Evolutionary conservation across 192 early-diverging fungal genomes (phyloP), one percentile per base, ranked within the genome.

Genomic region (Rhizophagus clarus): DNA sequence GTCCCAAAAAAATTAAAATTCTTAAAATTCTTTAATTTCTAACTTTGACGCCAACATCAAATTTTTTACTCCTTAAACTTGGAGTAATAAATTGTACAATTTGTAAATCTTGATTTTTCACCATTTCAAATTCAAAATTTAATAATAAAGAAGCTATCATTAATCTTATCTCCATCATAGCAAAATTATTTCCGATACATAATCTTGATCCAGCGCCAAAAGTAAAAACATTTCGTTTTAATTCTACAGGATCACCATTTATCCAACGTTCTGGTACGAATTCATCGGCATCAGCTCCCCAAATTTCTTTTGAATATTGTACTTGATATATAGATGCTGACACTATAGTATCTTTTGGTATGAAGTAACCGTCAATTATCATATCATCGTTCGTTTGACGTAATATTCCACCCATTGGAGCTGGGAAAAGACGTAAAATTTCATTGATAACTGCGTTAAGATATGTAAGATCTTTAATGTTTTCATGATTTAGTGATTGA

Each of bases 211-310:
- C 88, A 8, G 80, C 81, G 40, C 85, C 85, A 75, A 90, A 90
- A 3, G 86, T 83, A 28, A 82, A 84, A 75, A 85, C 82, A 73
- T 86, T 81, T 20, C 80, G 73, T 51, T 84, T 83, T 81, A 83
- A 80, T 60, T 61, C 62, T 26, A 80, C 61, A 3, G 75, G 69
- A 12, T 77, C 74, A 80, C 11, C 77, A 76, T 77, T 67, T 15
- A 86, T 60, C 87, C 88, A 91, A 22, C 90, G 83, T 73, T 91
- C 90, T 1, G 90, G 90, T 0, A 83, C 79, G 71, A 90, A 91
- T 62, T 85, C 66, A 9, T 92, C 85, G 5, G 87, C 86, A 82
- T 90, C 86, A 26, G 76, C 74, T 9, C 87, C 87, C 87, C 89
- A 90, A 63, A 83, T 76, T 12, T 79, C 69, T 45, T 72, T 81